phyloP scores from a whole-genome alignment of 371 early-diverging fungal species.

The Paraphysoderma sedebokerense region DNA sequence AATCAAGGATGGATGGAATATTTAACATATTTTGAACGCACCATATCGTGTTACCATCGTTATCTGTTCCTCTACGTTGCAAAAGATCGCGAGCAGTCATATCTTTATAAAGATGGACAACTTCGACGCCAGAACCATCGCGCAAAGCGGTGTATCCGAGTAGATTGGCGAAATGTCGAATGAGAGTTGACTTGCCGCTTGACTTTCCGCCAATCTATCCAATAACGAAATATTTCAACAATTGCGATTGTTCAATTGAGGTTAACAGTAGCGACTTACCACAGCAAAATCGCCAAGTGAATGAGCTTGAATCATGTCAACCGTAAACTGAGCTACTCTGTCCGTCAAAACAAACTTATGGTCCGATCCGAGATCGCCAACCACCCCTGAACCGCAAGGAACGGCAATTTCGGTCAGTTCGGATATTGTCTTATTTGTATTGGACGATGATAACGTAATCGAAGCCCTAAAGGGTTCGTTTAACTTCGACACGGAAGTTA shows the following conservation, averaged over 20 bases:
- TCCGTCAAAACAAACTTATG: conserved; percentile 28
- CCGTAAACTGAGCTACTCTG: conserved; percentile 14
- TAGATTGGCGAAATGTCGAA: conserved; percentile 47
- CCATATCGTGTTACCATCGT: conserved; percentile 49
- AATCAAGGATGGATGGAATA: conserved; percentile 4
- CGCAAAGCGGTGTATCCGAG: conserved; percentile 51
- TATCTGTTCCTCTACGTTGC: conserved; percentile 56
- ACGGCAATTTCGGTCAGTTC: neutral
- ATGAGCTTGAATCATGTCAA: conserved; percentile 48
- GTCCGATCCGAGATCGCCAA: too few species aligned
- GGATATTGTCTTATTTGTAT: neutral
- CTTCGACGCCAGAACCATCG: conserved; percentile 37
- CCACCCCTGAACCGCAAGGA: too few species aligned
- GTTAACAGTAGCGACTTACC: too few species aligned
- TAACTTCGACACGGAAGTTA: too few species aligned
- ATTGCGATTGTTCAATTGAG: too few species aligned
- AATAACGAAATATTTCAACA: too few species aligned
- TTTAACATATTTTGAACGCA: neutral
- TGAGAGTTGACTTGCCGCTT: conserved; percentile 53
- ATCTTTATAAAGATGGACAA: conserved; percentile 58
- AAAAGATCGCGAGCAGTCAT: conserved; percentile 71
- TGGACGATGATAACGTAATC: too few species aligned
- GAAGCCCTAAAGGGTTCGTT: too few species aligned
- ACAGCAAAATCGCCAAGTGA: conserved; percentile 50
- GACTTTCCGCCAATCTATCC: conserved; percentile 65